A percentile compares a stretch with the other conserved stretches of the same genome.
Evolutionary conservation across 164 flowering plant species (phyloP).

Genomic region (Vitis labrusca): DNA sequence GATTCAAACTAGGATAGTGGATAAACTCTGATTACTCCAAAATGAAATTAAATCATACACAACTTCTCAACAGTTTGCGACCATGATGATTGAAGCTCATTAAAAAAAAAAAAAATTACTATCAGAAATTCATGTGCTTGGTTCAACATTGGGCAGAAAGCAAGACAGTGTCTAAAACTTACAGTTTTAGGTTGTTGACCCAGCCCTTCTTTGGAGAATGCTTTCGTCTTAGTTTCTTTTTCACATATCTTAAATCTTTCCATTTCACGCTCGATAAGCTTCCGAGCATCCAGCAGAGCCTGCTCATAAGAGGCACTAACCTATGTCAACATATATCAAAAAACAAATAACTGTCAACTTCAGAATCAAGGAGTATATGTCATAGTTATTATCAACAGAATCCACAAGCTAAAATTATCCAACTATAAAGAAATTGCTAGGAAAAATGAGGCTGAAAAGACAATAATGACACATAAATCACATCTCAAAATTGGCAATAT

Average conservation of each 20-base stretch:
- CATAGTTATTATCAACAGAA: neutral
- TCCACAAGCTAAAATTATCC: no score
- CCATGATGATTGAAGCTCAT: neutral
- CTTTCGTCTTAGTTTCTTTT: slow-evolving; percentile 99
- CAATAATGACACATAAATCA: no score
- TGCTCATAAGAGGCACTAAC: slow-evolving; percentile 99
- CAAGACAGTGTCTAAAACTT: slow-evolving; percentile 18
- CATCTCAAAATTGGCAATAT: no score
- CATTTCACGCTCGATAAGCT: slow-evolving; percentile 96
- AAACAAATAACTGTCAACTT: slow-evolving; percentile 22
- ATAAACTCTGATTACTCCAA: neutral
- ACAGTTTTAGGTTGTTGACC: slow-evolving; percentile 99
- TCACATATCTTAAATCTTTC: slow-evolving; percentile 98
- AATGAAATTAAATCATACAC: neutral
- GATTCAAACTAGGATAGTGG: no score
- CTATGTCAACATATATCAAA: slow-evolving; percentile 73
- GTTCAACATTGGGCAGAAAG: neutral
- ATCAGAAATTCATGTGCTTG: neutral
- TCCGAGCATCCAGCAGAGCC: slow-evolving; percentile 98
- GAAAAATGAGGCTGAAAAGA: neutral
- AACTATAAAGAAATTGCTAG: neutral
- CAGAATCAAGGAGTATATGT: slow-evolving; percentile 14
- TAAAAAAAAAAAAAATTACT: neutral
- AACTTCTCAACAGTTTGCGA: neutral
- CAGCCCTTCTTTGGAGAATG: slow-evolving; percentile 98